Conservation (phyloP, 106 monocot genomes). For the Allium fistulosum region DNA sequence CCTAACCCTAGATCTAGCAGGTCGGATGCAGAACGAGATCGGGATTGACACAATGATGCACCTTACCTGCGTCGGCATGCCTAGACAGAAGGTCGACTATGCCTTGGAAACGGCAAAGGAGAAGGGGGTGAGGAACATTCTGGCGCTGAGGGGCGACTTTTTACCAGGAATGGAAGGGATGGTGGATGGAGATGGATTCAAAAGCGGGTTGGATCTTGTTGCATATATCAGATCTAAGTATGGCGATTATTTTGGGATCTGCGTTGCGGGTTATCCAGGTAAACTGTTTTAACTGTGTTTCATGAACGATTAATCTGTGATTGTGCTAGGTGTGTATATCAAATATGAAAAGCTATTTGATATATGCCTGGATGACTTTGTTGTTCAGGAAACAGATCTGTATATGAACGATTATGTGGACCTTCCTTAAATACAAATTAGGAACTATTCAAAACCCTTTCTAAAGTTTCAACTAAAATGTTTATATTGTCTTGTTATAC, state of each 20-base stretch:
- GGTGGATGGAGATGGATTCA: constrained; percentile 12
- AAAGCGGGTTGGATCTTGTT: constrained; percentile 44
- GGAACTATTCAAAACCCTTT: no score
- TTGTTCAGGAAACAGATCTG: no score
- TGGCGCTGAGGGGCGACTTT: constrained; percentile 52
- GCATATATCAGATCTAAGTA: constrained; percentile 31
- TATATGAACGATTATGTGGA: no score
- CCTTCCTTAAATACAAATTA: no score
- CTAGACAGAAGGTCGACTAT: constrained; percentile 24
- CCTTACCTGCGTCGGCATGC: constrained; percentile 43
- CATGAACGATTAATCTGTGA: no score
- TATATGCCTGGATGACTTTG: no score
- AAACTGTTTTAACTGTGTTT: not conserved
- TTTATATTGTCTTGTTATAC: no score
- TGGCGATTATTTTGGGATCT: constrained; percentile 53
- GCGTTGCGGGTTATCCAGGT: constrained; percentile 69
- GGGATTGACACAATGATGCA: constrained; percentile 68
- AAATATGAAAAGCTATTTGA: no score
- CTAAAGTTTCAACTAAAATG: no score
- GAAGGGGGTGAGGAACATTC: constrained; percentile 37
- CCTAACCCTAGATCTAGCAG: constrained; percentile 33
- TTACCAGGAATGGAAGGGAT: constrained; percentile 9
- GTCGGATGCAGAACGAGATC: constrained; percentile 36
- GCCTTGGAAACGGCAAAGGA: constrained; percentile 26
- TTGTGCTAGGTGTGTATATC: no score